phyloP scores from a whole-genome alignment of 768 basidiomycete genomes.

The Boletales sp. region DNA sequence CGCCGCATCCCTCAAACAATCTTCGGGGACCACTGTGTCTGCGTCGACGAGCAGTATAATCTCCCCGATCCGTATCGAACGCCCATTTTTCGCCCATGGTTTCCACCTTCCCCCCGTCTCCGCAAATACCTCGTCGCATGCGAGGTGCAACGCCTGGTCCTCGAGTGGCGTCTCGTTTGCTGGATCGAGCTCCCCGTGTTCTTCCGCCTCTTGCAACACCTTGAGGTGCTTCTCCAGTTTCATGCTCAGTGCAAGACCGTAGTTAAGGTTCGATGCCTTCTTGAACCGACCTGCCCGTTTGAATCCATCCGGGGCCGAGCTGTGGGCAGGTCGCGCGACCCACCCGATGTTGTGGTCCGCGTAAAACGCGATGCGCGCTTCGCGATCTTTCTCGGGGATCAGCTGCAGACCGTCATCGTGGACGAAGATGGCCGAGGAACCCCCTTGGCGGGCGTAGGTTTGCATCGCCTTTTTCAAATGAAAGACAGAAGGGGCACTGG shows the following conservation, averaged over 20 bases:
- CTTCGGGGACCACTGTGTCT: constrained; percentile 86
- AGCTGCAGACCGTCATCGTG: constrained; percentile 63
- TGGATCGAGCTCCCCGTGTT: constrained; percentile 33
- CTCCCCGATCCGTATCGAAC: constrained; percentile 72
- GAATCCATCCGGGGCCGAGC: constrained; percentile 17
- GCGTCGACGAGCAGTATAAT: constrained; percentile 83
- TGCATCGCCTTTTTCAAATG: constrained; percentile 62
- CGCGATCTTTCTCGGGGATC: constrained; percentile 43
- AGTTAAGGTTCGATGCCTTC: constrained; percentile 92
- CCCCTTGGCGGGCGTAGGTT: constrained; percentile 63
- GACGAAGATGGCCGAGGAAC: constrained; percentile 53
- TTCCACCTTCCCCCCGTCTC: constrained; percentile 56
- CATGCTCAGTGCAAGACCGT: constrained; percentile 48
- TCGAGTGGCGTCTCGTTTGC: constrained; percentile 51
- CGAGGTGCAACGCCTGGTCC: constrained; percentile 68
- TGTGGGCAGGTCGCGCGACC: constrained; percentile 54
- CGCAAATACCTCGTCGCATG: constrained; percentile 68
- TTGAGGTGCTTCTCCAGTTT: constrained; percentile 34
- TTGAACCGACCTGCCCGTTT: constrained; percentile 80
- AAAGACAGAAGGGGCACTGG: constrained; percentile 64
- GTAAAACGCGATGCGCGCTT: constrained; percentile 50
- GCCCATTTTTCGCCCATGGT: constrained; percentile 77
- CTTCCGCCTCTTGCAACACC: constrained; percentile 40
- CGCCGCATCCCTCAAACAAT: constrained; percentile 89
- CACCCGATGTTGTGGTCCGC: constrained; percentile 57